phyloP scores from a whole-genome alignment of 2,329 filamentous ascomycete genomes.

The Lasiodiplodia hormozganensis region DNA sequence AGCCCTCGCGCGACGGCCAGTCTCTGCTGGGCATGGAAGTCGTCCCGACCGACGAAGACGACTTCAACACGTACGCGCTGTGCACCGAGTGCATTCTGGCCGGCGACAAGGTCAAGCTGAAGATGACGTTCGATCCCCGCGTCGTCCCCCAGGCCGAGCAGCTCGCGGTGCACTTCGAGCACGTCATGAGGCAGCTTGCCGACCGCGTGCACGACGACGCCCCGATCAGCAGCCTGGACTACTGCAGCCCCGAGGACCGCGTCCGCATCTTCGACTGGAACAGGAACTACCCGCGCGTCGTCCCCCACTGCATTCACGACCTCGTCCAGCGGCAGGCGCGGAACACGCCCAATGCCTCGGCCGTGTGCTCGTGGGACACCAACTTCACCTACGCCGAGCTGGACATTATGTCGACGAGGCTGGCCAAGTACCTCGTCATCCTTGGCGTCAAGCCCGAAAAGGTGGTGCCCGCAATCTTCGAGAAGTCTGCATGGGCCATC shows the following conservation, averaged over 20 bases:
- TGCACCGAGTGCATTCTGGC: constrained; percentile 31
- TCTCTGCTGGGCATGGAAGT: constrained; percentile 27
- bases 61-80: constrained; percentile 17
- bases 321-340: constrained; percentile 46
- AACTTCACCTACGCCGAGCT: constrained; percentile 56
- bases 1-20: constrained; percentile 1
- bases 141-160: neutral
- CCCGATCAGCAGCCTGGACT: constrained; percentile 7
- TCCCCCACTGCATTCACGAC: constrained; percentile 53
- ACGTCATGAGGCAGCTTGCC: constrained; percentile 7
- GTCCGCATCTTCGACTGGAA: constrained; percentile 13
- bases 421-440: constrained; percentile 51
- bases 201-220: constrained; percentile 16
- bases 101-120: constrained; percentile 1
- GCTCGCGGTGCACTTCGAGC: constrained; percentile 16
- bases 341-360: constrained; percentile 46
- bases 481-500: constrained; percentile 36
- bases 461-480: constrained; percentile 18
- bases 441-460: constrained; percentile 35
- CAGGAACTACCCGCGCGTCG: constrained; percentile 6
- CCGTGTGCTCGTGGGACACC: constrained; percentile 60
- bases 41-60: constrained; percentile 11
- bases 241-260: constrained; percentile 13
- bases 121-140: constrained; percentile 7
- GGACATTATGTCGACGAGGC: constrained; percentile 38